Evolutionary conservation across 2,329 filamentous ascomycete genomes (phyloP).

Genomic region (Pseudocercospora pini-densiflorae): DNA sequence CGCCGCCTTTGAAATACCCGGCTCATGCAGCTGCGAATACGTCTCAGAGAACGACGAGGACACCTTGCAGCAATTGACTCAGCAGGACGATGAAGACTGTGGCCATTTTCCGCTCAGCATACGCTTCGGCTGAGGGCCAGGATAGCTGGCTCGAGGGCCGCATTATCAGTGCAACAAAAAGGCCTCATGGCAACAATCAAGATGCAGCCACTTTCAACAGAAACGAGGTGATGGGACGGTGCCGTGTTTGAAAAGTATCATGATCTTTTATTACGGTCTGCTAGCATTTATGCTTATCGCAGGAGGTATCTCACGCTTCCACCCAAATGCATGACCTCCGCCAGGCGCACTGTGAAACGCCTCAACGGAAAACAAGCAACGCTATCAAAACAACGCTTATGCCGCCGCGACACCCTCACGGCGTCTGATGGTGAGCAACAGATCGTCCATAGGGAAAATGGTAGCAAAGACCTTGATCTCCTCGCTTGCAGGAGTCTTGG

Average conservation of each 20-base stretch:
- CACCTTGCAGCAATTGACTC: no score
- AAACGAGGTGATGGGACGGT: not conserved
- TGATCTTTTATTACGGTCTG: not conserved
- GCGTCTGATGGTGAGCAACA: slow-evolving; percentile 31
- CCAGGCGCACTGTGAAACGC: slow-evolving; percentile 8
- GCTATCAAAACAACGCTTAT: not conserved
- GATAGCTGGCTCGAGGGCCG: no score
- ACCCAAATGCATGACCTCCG: slow-evolving; percentile 2
- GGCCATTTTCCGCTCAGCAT: not conserved
- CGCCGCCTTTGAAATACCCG: no score
- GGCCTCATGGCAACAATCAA: no score
- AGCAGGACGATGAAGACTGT: not conserved
- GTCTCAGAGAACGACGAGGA: not conserved
- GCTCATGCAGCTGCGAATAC: no score
- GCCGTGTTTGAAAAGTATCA: not conserved
- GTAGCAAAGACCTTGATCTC: slow-evolving; percentile 98
- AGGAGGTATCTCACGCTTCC: slow-evolving; percentile 6
- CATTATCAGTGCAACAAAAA: not conserved
- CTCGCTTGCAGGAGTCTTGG: slow-evolving; percentile 80
- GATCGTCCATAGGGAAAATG: slow-evolving; percentile 82
- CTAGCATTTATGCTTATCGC: not conserved
- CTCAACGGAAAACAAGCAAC: not conserved
- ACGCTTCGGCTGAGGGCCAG: not conserved
- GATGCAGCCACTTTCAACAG: no score
- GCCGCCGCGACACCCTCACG: not conserved